Evolutionary conservation across 176 grass and related monocot species (phyloP).

Genomic region (Ananas comosus): DNA sequence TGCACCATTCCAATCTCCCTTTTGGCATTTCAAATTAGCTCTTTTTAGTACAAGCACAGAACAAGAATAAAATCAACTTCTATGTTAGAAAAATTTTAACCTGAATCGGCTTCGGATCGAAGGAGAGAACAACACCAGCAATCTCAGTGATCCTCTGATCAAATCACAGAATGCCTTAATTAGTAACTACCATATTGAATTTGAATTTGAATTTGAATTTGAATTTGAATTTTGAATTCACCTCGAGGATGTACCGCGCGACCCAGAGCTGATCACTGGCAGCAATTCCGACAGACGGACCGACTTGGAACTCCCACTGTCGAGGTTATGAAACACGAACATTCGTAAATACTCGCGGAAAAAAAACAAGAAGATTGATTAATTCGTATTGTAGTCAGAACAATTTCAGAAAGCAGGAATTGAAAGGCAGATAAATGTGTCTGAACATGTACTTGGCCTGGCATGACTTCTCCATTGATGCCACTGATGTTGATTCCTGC

Average conservation of each 20-base stretch:
- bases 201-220: not conserved
- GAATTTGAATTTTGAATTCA: conserved; percentile 14
- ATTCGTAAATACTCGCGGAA: not conserved
- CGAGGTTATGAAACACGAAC: not conserved
- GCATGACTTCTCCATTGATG: conserved; percentile 99
- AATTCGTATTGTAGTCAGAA: not conserved
- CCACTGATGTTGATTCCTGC: conserved; percentile 93
- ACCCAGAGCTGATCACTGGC: conserved; percentile 63
- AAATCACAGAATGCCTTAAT: not conserved
- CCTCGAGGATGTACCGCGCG: conserved; percentile 80
- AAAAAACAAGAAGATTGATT: not conserved
- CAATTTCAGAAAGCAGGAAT: not conserved
- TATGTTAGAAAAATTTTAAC: conserved; percentile 11
- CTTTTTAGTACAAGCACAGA: not conserved
- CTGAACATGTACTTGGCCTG: conserved; percentile 48
- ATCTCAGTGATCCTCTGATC: conserved; percentile 77
- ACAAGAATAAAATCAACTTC: not conserved
- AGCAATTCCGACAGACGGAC: conserved; percentile 75
- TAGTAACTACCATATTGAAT: not conserved
- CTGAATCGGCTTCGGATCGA: conserved; percentile 85
- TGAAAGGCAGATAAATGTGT: too few species aligned
- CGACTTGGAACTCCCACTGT: conserved; percentile 99
- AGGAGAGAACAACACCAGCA: conserved; percentile 75
- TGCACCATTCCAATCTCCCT: conserved; percentile 90
- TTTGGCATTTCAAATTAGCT: not conserved